Conservation (phyloP, 352 stramenopile genomes). For the Globisporangium cylindrosporum region DNA sequence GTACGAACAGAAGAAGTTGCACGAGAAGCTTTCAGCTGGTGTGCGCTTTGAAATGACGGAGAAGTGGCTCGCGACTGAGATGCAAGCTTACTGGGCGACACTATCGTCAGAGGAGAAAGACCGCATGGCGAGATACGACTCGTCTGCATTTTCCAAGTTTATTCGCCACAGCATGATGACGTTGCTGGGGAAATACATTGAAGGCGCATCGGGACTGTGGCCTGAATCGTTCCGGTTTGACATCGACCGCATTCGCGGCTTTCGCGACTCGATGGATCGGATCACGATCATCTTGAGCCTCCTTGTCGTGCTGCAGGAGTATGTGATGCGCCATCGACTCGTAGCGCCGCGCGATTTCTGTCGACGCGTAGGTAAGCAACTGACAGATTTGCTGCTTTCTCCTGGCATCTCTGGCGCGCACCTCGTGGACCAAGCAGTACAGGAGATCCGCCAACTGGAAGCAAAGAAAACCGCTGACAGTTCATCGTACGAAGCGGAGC, state of each 20-base stretch:
- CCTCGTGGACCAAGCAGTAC: constrained; percentile 45
- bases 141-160: constrained; percentile 41
- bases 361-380: constrained; percentile 23
- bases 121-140: constrained; percentile 28
- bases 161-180: constrained; percentile 42
- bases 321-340: constrained; percentile 33
- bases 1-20: constrained; percentile 61
- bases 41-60: constrained; percentile 34
- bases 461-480: constrained; percentile 7
- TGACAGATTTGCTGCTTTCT: constrained; percentile 45
- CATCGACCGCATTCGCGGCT: constrained; percentile 44
- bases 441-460: constrained; percentile 32
- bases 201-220: constrained; percentile 40
- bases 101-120: constrained; percentile 25
- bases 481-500: constrained; percentile 17
- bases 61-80: constrained; percentile 48
- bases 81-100: constrained; percentile 27
- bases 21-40: constrained; percentile 26
- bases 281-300: constrained; percentile 56
- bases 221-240: constrained; percentile 69
- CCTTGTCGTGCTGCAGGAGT: constrained; percentile 58
- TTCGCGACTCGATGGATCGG: constrained; percentile 54
- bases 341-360: constrained; percentile 30
- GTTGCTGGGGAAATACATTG: constrained; percentile 53
- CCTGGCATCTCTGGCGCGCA: constrained; percentile 44